Evolutionary conservation across 2,329 filamentous ascomycete genomes (phyloP).

Genomic region (Trichoderma sp.): DNA sequence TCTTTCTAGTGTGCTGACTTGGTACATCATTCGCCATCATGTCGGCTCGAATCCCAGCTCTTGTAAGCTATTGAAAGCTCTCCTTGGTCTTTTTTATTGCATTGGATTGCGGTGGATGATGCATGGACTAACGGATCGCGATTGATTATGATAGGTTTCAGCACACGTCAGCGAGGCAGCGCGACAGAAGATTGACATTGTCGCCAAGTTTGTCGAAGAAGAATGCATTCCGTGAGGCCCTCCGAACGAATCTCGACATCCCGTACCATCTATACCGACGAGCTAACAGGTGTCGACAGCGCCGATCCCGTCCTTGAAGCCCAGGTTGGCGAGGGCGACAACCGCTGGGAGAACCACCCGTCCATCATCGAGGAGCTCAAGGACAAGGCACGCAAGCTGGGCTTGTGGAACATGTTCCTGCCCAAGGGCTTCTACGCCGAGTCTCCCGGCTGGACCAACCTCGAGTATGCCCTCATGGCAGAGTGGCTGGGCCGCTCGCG

Average conservation of each 20-base stretch:
- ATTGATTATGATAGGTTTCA: constrained; percentile 38
- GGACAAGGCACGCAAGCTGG: constrained; percentile 74
- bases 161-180: constrained; percentile 77
- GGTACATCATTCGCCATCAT: constrained; percentile 24
- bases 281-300: constrained; percentile 36
- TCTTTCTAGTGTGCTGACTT: background rate
- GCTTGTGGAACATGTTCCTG: constrained; percentile 98
- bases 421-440: constrained; percentile 94
- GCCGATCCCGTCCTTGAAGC: constrained; percentile 78
- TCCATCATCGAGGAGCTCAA: constrained; percentile 86
- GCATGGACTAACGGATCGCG: background rate
- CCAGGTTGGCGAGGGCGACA: constrained; percentile 72
- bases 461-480: constrained; percentile 97
- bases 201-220: constrained; percentile 95
- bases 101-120: background rate
- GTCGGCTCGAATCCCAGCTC: constrained; percentile 35
- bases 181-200: constrained; percentile 78
- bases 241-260: background rate
- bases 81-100: background rate
- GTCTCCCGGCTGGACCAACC: constrained; percentile 88
- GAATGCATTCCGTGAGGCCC: constrained; percentile 76
- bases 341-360: constrained; percentile 79
- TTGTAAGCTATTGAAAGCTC: constrained; percentile 29
- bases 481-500: constrained; percentile 88
- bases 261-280: background rate